Percentiles rank a stretch among this genome's conserved stretches.
These are phyloP conservation scores for Baudoinia panamericana DNA, from an alignment of 495 filamentous ascomycete genomes.

Conservation along the genomic window DNA sequence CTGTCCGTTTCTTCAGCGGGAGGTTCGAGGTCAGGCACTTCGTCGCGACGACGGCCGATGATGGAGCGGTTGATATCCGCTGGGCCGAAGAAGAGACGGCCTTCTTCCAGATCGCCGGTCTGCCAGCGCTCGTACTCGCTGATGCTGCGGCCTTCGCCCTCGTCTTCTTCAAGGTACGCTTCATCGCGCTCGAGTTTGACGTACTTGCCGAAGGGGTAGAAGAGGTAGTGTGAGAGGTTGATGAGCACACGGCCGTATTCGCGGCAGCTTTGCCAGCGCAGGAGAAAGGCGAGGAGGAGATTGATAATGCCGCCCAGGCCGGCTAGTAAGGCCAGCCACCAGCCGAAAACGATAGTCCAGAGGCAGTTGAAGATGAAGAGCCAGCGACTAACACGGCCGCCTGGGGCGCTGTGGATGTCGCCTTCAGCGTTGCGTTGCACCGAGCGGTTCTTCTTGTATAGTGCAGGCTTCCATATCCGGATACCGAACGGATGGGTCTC, in stretches of 20 bases:
- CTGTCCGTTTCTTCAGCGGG: conserved; percentile 69
- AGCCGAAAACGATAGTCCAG: conserved; percentile 89
- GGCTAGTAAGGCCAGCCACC: conserved; percentile 83
- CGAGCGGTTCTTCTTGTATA: conserved; percentile 95
- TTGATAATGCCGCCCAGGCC: conserved; percentile 55
- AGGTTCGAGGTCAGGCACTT: conserved; percentile 55
- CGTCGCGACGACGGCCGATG: conserved; percentile 75
- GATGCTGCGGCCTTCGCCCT: conserved; percentile 97
- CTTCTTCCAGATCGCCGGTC: conserved; percentile 89
- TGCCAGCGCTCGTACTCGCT: conserved; percentile 99
- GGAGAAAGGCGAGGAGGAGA: conserved; percentile 29
- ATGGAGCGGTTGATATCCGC: conserved; percentile 58
- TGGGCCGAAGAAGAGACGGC: conserved; percentile 89
- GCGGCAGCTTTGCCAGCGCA: conserved; percentile 64
- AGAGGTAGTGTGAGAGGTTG: conserved; percentile 71
- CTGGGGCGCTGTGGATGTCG: conserved; percentile 92
- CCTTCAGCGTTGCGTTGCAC: conserved; percentile 93
- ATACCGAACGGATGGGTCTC: conserved; percentile 98
- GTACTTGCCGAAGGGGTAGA: conserved; percentile 95
- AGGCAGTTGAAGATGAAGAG: conserved; percentile 74
- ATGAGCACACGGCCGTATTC: conserved; percentile 80
- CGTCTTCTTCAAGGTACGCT: conserved; percentile 86
- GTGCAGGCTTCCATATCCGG: conserved; percentile 92
- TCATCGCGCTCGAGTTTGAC: conserved; percentile 88
- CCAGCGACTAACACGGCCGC: conserved; percentile 70